Conservation (phyloP, 2,329 filamentous ascomycete genomes). For the Colletotrichum sp. region DNA sequence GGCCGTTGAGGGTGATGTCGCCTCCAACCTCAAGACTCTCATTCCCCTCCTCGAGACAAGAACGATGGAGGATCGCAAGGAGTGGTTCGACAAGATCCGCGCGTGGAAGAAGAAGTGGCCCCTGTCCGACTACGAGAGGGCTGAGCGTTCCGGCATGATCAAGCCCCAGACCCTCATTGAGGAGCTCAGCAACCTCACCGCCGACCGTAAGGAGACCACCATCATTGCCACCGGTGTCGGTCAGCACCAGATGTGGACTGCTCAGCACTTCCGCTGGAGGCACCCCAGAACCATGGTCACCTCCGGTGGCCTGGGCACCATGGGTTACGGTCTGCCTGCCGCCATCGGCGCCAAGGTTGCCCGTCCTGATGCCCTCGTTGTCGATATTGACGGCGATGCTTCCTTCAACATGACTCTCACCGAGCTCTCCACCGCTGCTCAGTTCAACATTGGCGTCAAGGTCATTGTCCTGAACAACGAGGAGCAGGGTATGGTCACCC, state of each 20-base stretch:
- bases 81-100: conserved; percentile 90
- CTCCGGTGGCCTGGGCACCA: conserved; percentile 85
- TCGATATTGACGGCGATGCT: conserved; percentile 98
- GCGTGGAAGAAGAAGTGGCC: conserved; percentile 94
- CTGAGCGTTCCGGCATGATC: conserved; percentile 78
- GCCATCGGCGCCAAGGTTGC: conserved; percentile 94
- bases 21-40: conserved; percentile 76
- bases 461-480: conserved; percentile 95
- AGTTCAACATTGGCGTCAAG: conserved; percentile 98
- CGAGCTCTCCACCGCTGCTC: conserved; percentile 88
- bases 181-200: conserved; percentile 85
- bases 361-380: conserved; percentile 78
- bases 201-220: conserved; percentile 79
- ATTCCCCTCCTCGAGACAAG: conserved; percentile 73
- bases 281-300: conserved; percentile 94
- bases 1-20: conserved; percentile 92
- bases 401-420: conserved; percentile 99
- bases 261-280: conserved; percentile 96
- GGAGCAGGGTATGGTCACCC: conserved; percentile 98
- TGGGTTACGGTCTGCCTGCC: conserved; percentile 94
- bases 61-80: conserved; percentile 69
- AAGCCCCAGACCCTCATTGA: conserved; percentile 95
- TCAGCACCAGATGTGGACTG: conserved; percentile 99
- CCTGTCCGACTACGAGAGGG: conserved; percentile 79
- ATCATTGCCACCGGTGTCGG: conserved; percentile 94